Conservation (phyloP, 106 monocot genomes). For the Ottelia alismoides region DNA sequence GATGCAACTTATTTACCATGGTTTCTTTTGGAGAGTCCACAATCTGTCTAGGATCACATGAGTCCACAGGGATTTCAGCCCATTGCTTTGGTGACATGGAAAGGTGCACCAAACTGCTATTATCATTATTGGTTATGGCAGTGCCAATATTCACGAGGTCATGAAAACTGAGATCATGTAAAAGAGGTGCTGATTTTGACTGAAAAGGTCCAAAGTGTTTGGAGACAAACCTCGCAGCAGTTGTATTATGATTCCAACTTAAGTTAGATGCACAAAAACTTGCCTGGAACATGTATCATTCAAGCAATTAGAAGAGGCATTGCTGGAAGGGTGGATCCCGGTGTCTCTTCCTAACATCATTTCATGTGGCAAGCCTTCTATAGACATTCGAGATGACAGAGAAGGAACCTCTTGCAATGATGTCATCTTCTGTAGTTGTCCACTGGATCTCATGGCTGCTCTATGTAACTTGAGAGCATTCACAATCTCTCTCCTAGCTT, state of each 20-base stretch:
- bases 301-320: slow-evolving; percentile 10
- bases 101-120: neutral
- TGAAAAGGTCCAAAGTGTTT: slow-evolving; percentile 24
- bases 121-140: neutral
- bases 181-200: slow-evolving; percentile 20
- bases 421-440: too few species aligned
- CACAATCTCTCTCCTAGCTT: too few species aligned
- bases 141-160: too few species aligned
- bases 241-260: slow-evolving; percentile 15
- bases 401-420: too few species aligned
- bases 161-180: slow-evolving; percentile 1
- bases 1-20: slow-evolving; percentile 29
- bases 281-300: slow-evolving; percentile 10
- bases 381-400: too few species aligned
- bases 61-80: neutral
- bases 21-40: neutral
- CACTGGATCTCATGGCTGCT: slow-evolving; percentile 2
- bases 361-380: neutral
- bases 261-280: slow-evolving; percentile 10
- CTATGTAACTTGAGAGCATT: too few species aligned
- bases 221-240: slow-evolving; percentile 15
- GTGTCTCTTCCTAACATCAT: slow-evolving; percentile 3
- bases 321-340: slow-evolving; percentile 5
- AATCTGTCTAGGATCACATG: neutral
- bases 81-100: neutral